These are phyloP conservation scores for Claviceps digitariae DNA, from an alignment of 2,329 filamentous ascomycete species.

Conservation along the genomic window DNA sequence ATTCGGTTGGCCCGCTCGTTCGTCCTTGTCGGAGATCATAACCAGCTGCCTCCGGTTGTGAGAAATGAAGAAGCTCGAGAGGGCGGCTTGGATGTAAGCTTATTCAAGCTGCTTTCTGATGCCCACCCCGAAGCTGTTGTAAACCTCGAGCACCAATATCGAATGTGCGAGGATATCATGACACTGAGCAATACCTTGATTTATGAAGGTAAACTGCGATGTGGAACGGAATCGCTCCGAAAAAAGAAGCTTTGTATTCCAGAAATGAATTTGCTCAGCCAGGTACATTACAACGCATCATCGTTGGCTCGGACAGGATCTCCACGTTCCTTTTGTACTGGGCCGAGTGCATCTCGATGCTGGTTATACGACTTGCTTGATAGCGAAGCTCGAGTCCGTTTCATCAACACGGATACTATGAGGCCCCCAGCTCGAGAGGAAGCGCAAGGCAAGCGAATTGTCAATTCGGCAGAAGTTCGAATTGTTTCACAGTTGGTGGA, in stretches of 20 bases:
- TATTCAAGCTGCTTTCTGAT: conserved; percentile 90
- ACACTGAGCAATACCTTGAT: conserved; percentile 83
- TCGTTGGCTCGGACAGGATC: conserved; percentile 27
- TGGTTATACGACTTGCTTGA: conserved; percentile 65
- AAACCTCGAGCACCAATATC: conserved; percentile 89
- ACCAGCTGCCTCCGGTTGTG: conserved; percentile 87
- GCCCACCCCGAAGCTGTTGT: conserved; percentile 77
- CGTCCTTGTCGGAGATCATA: conserved; percentile 91
- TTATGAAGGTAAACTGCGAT: conserved; percentile 81
- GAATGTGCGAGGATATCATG: conserved; percentile 98
- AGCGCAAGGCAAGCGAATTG: conserved; percentile 69
- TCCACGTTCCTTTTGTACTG: conserved; percentile 42
- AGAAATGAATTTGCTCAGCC: conserved; percentile 44
- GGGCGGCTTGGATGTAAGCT: conserved; percentile 78
- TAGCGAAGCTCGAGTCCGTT: conserved; percentile 61
- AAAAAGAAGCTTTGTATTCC: conserved; percentile 55
- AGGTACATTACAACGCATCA: conserved; percentile 43
- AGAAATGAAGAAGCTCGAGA: conserved; percentile 78
- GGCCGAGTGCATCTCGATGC: conserved; percentile 39
- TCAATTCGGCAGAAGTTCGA: conserved; percentile 72
- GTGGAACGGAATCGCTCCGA: conserved; percentile 67
- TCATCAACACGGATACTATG: conserved; percentile 79
- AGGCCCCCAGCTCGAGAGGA: conserved; percentile 53
- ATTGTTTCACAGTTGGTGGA: conserved; percentile 72
- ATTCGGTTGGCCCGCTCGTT: conserved; percentile 89